Evolutionary conservation across 2,329 filamentous ascomycete genomes (phyloP).

Genomic region (Waltergamsia citrina): DNA sequence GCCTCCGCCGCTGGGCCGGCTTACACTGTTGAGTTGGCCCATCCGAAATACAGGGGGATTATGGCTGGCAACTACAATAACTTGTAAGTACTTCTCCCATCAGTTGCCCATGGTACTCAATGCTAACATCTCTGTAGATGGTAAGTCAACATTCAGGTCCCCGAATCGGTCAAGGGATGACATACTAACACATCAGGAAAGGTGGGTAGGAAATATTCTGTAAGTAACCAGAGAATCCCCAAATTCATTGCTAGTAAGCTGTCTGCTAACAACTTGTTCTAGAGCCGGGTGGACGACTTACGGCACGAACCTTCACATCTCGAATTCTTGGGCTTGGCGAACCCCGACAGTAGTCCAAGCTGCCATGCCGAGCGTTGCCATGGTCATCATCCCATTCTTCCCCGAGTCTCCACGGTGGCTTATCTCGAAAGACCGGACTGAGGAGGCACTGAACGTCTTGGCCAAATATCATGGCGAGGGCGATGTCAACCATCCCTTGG

Average conservation of each 20-base stretch:
- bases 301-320: slow-evolving; percentile 18
- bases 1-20: slow-evolving; percentile 50
- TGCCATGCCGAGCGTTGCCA: slow-evolving; percentile 43
- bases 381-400: slow-evolving; percentile 51
- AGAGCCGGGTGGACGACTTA: slow-evolving; percentile 39
- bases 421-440: slow-evolving; percentile 41
- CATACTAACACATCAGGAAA: no score
- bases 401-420: slow-evolving; percentile 57
- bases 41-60: slow-evolving; percentile 51
- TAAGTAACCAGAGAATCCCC: background rate
- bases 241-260: background rate
- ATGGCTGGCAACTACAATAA: slow-evolving; percentile 7
- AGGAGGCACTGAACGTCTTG: slow-evolving; percentile 45
- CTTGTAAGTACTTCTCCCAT: no score
- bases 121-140: no score
- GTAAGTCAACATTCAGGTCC: no score
- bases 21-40: slow-evolving; percentile 53
- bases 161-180: no score
- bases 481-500: slow-evolving; percentile 37
- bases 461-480: slow-evolving; percentile 52
- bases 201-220: slow-evolving; percentile 8
- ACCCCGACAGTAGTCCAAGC: slow-evolving; percentile 46
- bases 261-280: background rate
- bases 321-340: slow-evolving; percentile 41
- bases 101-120: no score